These are phyloP conservation scores for Scheffersomyces titani DNA, from an alignment of 1,139 yeast species.

Conservation along the genomic window DNA sequence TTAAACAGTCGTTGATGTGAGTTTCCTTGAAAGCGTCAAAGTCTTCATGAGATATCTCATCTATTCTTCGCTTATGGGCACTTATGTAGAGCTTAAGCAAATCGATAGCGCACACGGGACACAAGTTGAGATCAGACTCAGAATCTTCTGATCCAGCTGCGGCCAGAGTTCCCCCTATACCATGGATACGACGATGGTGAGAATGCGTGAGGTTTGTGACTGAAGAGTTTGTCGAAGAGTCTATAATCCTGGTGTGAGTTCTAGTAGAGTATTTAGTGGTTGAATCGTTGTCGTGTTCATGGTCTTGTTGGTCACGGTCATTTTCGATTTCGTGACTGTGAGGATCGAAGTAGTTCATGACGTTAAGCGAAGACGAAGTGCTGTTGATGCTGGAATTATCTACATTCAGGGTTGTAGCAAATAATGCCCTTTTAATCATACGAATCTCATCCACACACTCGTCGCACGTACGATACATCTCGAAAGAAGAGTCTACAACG, in stretches of 20 bases:
- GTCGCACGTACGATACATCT: constrained; percentile 66
- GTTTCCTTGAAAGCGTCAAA: constrained; percentile 55
- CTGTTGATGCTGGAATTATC: not conserved
- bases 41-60: constrained; percentile 22
- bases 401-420: constrained; percentile 14
- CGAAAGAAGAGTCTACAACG: constrained; percentile 26
- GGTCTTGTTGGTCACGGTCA: not conserved
- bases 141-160: constrained; percentile 12
- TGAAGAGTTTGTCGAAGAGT: constrained; percentile 33
- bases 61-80: constrained; percentile 26
- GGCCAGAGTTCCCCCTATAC: not conserved
- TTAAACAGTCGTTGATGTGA: constrained; percentile 73
- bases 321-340: not conserved
- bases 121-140: constrained; percentile 36
- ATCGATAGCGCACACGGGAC: constrained; percentile 49
- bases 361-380: not conserved
- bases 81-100: constrained; percentile 56
- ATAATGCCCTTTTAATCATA: constrained; percentile 53
- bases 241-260: constrained; percentile 18
- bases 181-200: not conserved
- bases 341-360: not conserved
- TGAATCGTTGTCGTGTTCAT: constrained; percentile 10
- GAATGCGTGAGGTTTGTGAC: constrained; percentile 1
- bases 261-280: constrained; percentile 27
- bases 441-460: constrained; percentile 64